These are phyloP conservation scores for Ustilago trichophora DNA, from an alignment of 1,284 basidiomycete genomes.

Conservation along the genomic window DNA sequence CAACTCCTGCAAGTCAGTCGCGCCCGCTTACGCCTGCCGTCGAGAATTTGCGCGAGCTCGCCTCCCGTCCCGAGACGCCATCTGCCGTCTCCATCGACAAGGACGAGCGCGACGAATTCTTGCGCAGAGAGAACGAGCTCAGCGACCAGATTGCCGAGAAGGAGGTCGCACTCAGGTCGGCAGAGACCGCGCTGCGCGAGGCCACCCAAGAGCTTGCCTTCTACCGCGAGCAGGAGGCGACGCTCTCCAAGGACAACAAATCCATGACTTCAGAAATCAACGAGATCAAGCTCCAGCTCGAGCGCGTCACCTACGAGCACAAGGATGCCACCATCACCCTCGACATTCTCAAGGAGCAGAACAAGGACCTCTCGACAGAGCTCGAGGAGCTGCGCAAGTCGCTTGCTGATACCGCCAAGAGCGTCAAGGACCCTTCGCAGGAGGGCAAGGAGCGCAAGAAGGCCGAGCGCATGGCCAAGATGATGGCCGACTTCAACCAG, in stretches of 20 bases:
- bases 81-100: conserved; percentile 86
- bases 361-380: conserved; percentile 84
- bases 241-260: conserved; percentile 57
- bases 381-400: conserved; percentile 79
- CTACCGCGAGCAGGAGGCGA: conserved; percentile 80
- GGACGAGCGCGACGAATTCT: conserved; percentile 96
- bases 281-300: conserved; percentile 89
- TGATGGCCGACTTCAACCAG: conserved; percentile 92
- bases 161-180: conserved; percentile 65
- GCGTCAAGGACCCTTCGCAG: conserved; percentile 70
- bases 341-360: conserved; percentile 95
- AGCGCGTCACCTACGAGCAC: conserved; percentile 91
- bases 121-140: conserved; percentile 95
- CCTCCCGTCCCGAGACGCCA: conserved; percentile 71
- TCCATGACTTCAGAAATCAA: conserved; percentile 73
- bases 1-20: conserved; percentile 38
- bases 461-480: conserved; percentile 98
- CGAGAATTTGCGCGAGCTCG: conserved; percentile 76
- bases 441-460: conserved; percentile 99
- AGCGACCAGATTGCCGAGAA: conserved; percentile 91
- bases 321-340: conserved; percentile 94
- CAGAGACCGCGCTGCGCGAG: conserved; percentile 67
- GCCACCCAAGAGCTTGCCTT: conserved; percentile 80
- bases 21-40: conserved; percentile 79
- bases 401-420: conserved; percentile 42